Conservation (phyloP, 352 stramenopile genomes). For the Blastocystis sp. region DNA sequence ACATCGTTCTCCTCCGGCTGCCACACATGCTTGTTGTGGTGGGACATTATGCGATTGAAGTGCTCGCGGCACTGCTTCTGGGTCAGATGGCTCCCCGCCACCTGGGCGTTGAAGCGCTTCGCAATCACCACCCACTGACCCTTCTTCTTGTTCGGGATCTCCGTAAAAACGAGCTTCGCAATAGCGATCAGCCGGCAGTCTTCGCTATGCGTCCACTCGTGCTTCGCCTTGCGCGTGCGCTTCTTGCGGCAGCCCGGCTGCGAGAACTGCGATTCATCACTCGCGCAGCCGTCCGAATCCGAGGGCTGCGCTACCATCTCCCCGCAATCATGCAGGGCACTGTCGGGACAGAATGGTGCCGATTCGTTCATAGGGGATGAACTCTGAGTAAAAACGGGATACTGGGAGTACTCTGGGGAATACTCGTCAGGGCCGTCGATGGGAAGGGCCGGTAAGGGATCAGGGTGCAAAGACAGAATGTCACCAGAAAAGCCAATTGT, state of each 20-base stretch:
- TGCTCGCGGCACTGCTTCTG: conserved; percentile 21
- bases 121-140: neutral
- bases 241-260: neutral
- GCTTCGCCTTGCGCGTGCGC: neutral
- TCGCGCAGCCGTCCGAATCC: neutral
- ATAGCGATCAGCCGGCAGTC: neutral
- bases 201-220: neutral
- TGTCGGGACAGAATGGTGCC: no score
- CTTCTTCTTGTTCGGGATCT: neutral
- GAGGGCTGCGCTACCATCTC: neutral
- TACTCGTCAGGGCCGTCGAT: neutral
- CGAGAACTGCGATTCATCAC: neutral
- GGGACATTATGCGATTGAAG: neutral
- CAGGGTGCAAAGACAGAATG: neutral
- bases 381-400: neutral
- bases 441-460: neutral
- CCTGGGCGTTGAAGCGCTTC: neutral
- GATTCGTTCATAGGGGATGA: neutral
- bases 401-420: neutral
- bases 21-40: conserved; percentile 6
- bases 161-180: neutral
- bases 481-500: no score
- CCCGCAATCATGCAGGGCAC: no score
- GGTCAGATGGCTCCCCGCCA: neutral
- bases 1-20: neutral